These are phyloP conservation scores for Phtheirospermum japonicum DNA, from an alignment of 257 asterid species.

Conservation along the genomic window DNA sequence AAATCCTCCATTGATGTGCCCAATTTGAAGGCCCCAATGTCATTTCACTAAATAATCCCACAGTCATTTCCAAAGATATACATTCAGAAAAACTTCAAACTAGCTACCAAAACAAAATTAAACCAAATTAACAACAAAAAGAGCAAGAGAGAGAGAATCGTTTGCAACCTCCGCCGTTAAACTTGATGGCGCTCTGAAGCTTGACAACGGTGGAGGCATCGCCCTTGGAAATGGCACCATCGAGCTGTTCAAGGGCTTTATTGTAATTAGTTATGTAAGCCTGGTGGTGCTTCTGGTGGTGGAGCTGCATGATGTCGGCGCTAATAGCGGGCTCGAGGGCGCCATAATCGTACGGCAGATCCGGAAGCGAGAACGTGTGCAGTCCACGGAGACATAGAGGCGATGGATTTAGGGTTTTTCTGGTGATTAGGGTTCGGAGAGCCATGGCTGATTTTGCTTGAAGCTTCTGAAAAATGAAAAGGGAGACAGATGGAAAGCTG, in stretches of 20 bases:
- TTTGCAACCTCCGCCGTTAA: conserved; percentile 92
- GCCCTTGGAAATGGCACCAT: conserved; percentile 60
- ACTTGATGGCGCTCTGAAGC: conserved; percentile 88
- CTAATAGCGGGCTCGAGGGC: conserved; percentile 86
- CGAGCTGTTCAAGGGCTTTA: conserved; percentile 84
- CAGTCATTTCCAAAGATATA: background rate
- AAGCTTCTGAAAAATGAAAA: conserved; percentile 6
- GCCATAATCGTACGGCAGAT: conserved; percentile 84
- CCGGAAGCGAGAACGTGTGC: conserved; percentile 67
- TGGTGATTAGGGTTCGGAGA: conserved; percentile 45
- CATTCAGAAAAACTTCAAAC: background rate
- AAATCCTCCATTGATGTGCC: no score
- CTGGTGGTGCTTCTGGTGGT: conserved; percentile 97
- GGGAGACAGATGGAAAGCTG: background rate
- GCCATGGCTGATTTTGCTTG: conserved; percentile 46
- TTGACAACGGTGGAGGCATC: conserved; percentile 67
- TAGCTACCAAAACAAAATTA: background rate
- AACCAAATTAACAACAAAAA: background rate
- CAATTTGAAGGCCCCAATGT: background rate
- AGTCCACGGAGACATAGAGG: conserved; percentile 44
- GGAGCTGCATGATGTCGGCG: conserved; percentile 91
- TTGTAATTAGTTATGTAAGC: conserved; percentile 87
- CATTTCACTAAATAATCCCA: conserved; percentile 1
- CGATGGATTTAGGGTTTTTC: conserved; percentile 29
- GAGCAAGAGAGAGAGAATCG: background rate